Conservation (phyloP, 2,329 filamentous ascomycete species). For the Pestalotiopsis sp. region DNA sequence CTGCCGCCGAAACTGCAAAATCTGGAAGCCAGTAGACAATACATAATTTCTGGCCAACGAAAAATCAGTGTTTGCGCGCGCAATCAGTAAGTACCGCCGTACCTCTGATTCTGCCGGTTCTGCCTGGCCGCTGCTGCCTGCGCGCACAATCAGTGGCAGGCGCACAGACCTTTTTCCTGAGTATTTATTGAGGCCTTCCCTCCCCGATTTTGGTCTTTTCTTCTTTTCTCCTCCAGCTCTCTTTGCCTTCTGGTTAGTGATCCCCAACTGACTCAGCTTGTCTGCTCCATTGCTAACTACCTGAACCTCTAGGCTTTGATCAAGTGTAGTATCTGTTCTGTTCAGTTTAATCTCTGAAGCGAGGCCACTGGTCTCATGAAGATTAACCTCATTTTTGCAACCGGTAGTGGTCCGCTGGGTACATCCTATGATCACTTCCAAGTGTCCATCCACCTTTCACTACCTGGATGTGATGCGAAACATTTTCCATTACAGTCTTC, state of each 20-base stretch:
- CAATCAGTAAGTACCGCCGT: conserved; percentile 1
- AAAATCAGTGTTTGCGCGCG: background rate
- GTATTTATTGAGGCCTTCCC: conserved; percentile 12
- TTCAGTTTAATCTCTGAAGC: conserved; percentile 69
- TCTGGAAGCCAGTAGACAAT: background rate
- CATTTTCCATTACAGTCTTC: conserved; percentile 47
- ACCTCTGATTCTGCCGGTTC: background rate
- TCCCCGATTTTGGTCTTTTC: conserved; percentile 13
- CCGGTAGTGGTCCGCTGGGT: conserved; percentile 55
- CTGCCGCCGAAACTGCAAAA: background rate
- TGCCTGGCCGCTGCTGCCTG: background rate
- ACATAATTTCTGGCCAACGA: background rate
- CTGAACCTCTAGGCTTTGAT: background rate
- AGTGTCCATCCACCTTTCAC: conserved; percentile 68
- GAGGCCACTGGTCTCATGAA: conserved; percentile 25
- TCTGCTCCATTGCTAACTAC: conserved; percentile 31
- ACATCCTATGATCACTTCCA: conserved; percentile 59
- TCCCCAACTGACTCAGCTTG: no score
- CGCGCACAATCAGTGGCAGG: background rate
- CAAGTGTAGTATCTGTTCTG: conserved; percentile 53
- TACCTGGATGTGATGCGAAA: conserved; percentile 62
- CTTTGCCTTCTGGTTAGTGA: conserved; percentile 42
- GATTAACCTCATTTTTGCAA: conserved; percentile 69
- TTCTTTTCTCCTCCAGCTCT: conserved; percentile 25
- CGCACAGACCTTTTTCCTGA: background rate